phyloP scores from a whole-genome alignment of 768 basidiomycete genomes.

The Termitomyces sp. region DNA sequence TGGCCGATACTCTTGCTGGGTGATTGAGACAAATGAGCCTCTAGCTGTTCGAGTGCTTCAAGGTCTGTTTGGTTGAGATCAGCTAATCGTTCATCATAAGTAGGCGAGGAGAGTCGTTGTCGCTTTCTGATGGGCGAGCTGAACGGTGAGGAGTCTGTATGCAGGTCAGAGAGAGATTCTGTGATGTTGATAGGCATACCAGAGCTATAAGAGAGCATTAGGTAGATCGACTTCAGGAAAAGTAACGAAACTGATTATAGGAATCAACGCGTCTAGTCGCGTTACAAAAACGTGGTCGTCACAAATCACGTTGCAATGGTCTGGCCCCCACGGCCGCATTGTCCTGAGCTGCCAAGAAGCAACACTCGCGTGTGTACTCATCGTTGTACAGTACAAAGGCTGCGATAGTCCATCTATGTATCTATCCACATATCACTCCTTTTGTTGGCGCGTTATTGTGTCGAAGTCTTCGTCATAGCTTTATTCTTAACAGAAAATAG shows the following conservation, averaged over 20 bases:
- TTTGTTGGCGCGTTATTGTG: not conserved
- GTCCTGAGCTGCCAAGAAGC: not conserved
- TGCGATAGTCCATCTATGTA: not conserved
- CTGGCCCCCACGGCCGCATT: not conserved
- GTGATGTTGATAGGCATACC: not conserved
- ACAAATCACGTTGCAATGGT: constrained; percentile 7
- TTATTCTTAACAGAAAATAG: not conserved
- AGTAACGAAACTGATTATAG: not conserved
- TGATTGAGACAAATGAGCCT: constrained; percentile 31
- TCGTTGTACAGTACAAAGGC: not conserved
- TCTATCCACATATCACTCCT: not conserved
- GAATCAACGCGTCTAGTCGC: constrained; percentile 20
- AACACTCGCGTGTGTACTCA: not conserved
- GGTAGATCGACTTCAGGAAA: not conserved
- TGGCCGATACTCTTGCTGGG: constrained; percentile 6
- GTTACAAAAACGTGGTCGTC: constrained; percentile 15
- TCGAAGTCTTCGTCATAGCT: not conserved
- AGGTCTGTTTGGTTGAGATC: constrained; percentile 54
- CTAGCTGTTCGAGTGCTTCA: constrained; percentile 47
- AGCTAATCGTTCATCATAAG: constrained; percentile 49
- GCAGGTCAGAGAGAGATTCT: not conserved
- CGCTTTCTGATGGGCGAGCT: constrained; percentile 50
- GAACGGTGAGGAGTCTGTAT: constrained; percentile 23
- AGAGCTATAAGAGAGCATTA: constrained; percentile 3
- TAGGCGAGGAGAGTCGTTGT: constrained; percentile 61